Evolutionary conservation across 345 rosid genomes (phyloP), one percentile per base, ranked within the genome.

Genomic region (Mangifera indica): DNA sequence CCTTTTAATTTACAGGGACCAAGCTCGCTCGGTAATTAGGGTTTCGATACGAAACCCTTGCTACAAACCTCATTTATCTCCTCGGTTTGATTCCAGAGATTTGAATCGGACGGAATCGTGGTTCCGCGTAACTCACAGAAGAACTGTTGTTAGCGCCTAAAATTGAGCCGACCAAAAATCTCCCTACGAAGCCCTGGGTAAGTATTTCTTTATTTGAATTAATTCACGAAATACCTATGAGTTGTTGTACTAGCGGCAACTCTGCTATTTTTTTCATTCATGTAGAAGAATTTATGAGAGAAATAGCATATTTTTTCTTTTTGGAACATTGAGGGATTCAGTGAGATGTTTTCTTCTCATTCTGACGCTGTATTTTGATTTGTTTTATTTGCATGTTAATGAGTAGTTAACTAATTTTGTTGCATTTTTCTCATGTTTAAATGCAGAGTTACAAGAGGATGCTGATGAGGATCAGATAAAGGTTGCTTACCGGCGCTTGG

Each of bases 141-240:
- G 84, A 76, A 89, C 91, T 25, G 63, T 77, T 0, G 91, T 77
- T 61, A 80, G 85, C 57, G 95, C 95, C 6, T 83, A 92, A 74
- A 86, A 78, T 74, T 89, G 98, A 95, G 69, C 78, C 17, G 74
- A 87, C 69, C 86, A 83, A 79, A 89, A 83, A 72, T 89, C 97
- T 72, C 98, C 98, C 0, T 92, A 94, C 55, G 97, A 92, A 63
- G 92, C 99, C 67, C 92, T 94, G 4, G 98, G 98, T 93, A n/a
- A 88, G 15, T 13, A 3, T 15, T 49, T 49, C n/a, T 46, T 46
- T 46, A 46, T 46, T 11, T 46, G 51, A 46, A 37, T 37, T 37
- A 1, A 37, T 5, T 5, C 9, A 37, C 9, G 7, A 9, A 9
- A 37, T 37, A 37, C 42, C 7, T 37, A 37, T 5, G 1, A 37